Conservation (phyloP, 345 rosid species). For the Salix arbutifolia region DNA sequence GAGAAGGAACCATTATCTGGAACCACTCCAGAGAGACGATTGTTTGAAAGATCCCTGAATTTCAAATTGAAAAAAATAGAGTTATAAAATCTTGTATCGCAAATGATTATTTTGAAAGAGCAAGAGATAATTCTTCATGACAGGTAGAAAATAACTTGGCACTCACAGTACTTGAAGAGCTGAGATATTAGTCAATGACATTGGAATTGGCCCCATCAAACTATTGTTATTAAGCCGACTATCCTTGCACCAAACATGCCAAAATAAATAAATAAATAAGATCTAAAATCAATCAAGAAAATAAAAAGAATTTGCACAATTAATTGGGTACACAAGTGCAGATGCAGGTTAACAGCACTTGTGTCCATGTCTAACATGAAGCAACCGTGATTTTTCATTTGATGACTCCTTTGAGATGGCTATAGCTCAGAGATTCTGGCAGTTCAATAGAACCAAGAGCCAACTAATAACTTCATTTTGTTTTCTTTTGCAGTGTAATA, state of each 20-base stretch:
- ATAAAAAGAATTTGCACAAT: not conserved
- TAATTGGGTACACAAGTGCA: not conserved
- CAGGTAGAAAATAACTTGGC: slow-evolving; percentile 5
- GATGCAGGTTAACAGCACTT: not conserved
- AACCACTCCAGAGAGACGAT: slow-evolving; percentile 80
- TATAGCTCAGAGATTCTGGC: not conserved
- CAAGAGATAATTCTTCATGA: not conserved
- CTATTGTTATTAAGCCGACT: slow-evolving; percentile 98
- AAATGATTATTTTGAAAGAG: not conserved
- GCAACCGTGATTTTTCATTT: not conserved
- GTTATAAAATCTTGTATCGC: not conserved
- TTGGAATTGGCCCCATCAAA: slow-evolving; percentile 73
- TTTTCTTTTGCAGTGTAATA: not conserved
- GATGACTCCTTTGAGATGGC: not conserved
- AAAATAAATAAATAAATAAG: slow-evolving; percentile 12
- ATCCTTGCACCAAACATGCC: slow-evolving; percentile 45
- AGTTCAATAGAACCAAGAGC: not conserved
- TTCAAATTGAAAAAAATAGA: slow-evolving; percentile 8
- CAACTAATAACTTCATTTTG: not conserved
- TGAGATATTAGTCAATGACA: slow-evolving; percentile 82
- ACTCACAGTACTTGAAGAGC: slow-evolving; percentile 95
- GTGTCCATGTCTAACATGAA: not conserved
- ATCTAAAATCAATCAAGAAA: slow-evolving; percentile 6
- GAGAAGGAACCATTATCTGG: slow-evolving; percentile 99
- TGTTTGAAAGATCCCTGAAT: slow-evolving; percentile 91